A percentile compares a stretch with the other conserved stretches of the same genome.
Conservation (phyloP, 1,139 yeast genomes). For the Ogataea hybrid region DNA sequence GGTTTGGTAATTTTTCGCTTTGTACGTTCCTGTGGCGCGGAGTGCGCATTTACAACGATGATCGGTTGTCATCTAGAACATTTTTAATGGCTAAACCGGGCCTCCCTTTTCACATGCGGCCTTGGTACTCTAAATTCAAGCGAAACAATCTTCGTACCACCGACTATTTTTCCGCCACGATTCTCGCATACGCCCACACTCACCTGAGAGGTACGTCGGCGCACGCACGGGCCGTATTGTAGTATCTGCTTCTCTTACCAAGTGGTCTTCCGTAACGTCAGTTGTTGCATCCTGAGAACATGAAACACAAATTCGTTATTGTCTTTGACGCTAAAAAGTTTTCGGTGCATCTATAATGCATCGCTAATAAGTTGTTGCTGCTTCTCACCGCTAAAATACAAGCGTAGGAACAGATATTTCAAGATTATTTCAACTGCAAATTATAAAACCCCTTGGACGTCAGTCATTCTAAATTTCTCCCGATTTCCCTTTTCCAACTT, state of each 20-base stretch:
- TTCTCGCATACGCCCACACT: not conserved
- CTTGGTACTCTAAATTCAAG: too few relatives aligned
- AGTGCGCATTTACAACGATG: not conserved
- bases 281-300: slow-evolving; percentile 1
- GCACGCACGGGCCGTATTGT: slow-evolving; percentile 1
- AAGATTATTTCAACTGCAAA: slow-evolving; percentile 1
- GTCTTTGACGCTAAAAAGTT: slow-evolving; percentile 2
- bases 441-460: slow-evolving; percentile 5
- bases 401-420: not conserved
- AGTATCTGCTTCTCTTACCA: not conserved
- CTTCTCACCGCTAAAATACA: slow-evolving; percentile 4
- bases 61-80: not conserved
- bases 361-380: slow-evolving; percentile 9
- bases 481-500: not conserved
- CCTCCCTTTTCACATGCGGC: not conserved
- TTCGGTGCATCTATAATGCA: slow-evolving; percentile 7
- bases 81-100: not conserved
- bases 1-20: not conserved
- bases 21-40: not conserved
- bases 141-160: too few relatives aligned
- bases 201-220: not conserved
- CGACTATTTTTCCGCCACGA: not conserved
- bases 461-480: not conserved
- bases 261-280: not conserved
- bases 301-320: slow-evolving; percentile 5